Evolutionary conservation across 345 rosid species (phyloP), one percentile per base, ranked within the genome.

Genomic region (Hirschfeldia incana): DNA sequence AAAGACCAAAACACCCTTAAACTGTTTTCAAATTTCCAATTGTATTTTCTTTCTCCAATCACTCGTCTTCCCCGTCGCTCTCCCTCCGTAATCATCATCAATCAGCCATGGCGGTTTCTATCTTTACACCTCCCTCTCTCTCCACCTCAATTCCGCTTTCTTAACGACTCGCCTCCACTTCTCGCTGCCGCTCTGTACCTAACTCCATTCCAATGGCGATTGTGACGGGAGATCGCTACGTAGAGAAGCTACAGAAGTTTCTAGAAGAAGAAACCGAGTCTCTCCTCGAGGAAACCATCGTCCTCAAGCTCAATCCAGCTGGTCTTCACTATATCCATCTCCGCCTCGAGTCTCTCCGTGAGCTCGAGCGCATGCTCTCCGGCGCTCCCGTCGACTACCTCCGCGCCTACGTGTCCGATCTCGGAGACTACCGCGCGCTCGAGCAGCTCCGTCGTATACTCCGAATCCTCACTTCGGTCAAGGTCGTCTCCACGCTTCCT

Each of bases 201-300:
- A 55, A 53, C 13, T 46, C 33, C 57, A 34, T 59, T 75, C 17
- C 36, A 44, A 94, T 94, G 97, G 97, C 89, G 84, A 87, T 91
- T 82, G 97, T 95, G 30, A 95, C 98, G n/a, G 99, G 99, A 60
- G 99, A 95, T 84, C 94, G 97, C 3, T 95, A 95, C 79, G 80
- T 95, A 0, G 98, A 95, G 74, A 89, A 87, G 80, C 87, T 95
- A 49, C 93, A 89, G 37, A 85, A 83, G 67, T 95, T 95, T 85
- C 83, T 95, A 7, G 98, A 90, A 16, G 79, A 85, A 0, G 87
- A 91, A 15, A 91, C 93, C 5, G 99, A 88, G 12, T 75, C 87
- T 1, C 85, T 95, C 30, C 80, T 95, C 58, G 99, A 95, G 29
- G 91, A 89, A 21, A 67, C 89, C 12, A 69, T 84, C 16, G 84